These are phyloP conservation scores for Phallus indusiatus DNA, from an alignment of 768 basidiomycete genomes.

Conservation along the genomic window DNA sequence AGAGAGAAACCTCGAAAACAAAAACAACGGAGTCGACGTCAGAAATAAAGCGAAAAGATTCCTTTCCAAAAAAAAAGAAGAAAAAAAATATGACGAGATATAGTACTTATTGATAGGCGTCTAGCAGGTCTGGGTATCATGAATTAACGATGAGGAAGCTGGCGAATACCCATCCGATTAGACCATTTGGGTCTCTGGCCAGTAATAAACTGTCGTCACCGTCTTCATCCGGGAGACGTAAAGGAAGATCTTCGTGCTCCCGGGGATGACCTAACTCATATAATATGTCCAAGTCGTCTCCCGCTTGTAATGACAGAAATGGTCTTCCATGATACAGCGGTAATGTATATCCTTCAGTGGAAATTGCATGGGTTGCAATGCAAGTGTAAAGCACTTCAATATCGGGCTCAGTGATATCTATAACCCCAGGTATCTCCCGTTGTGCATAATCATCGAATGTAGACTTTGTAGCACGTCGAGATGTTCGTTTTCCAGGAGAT, in stretches of 20 bases:
- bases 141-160: constrained; percentile 52
- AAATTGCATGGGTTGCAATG: constrained; percentile 56
- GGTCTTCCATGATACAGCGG: constrained; percentile 66
- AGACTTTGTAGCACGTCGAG: not conserved
- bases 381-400: constrained; percentile 38
- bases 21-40: constrained; percentile 15
- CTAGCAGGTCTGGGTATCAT: constrained; percentile 9
- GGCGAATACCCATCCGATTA: constrained; percentile 73
- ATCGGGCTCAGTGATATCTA: not conserved
- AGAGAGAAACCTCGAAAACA: too few species aligned
- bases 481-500: constrained; percentile 1
- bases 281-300: constrained; percentile 56
- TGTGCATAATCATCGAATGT: not conserved
- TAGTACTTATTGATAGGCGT: not conserved
- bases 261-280: constrained; percentile 75
- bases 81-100: not conserved
- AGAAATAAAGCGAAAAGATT: constrained; percentile 20
- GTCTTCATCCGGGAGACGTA: constrained; percentile 58
- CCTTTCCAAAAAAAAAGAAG: constrained; percentile 3
- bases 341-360: constrained; percentile 40
- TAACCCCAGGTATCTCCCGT: not conserved
- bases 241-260: constrained; percentile 58
- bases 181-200: constrained; percentile 44
- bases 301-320: constrained; percentile 62
- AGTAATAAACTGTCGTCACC: constrained; percentile 68